These are phyloP conservation scores for Cystoisospora suis DNA, from an alignment of 169 alveolate genomes.

Conservation along the genomic window DNA sequence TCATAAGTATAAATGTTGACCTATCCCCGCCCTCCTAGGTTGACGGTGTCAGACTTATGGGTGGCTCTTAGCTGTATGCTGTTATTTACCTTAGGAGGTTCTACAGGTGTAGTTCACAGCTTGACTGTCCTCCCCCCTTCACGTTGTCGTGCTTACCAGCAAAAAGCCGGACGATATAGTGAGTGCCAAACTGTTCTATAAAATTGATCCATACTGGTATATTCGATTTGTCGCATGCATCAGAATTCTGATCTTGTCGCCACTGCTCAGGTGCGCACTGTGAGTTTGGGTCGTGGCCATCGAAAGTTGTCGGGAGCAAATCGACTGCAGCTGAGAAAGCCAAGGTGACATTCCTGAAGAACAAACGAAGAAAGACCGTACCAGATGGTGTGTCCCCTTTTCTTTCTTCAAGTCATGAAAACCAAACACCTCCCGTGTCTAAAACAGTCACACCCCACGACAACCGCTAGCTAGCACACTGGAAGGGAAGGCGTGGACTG, in stretches of 20 bases:
- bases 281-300: background rate
- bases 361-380: background rate
- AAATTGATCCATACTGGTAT: constrained; percentile 28
- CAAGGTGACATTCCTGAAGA: constrained; percentile 41
- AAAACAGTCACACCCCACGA: too few relatives aligned
- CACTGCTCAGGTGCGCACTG: constrained; percentile 34
- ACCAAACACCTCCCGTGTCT: too few relatives aligned
- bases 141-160: constrained; percentile 33
- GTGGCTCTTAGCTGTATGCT: too few relatives aligned
- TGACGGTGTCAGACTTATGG: too few relatives aligned
- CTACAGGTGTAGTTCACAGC: too few relatives aligned
- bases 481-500: too few relatives aligned
- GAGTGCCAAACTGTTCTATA: constrained; percentile 55
- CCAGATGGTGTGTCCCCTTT: background rate
- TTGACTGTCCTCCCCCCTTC: too few relatives aligned
- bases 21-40: too few relatives aligned
- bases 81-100: too few relatives aligned
- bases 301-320: constrained; percentile 19
- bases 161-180: constrained; percentile 35
- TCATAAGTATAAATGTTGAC: too few relatives aligned
- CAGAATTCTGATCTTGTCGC: constrained; percentile 26
- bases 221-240: background rate
- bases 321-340: constrained; percentile 46
- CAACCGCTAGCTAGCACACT: too few relatives aligned
- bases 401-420: too few relatives aligned